Base-by-base conservation (phyloP, 2,329 filamentous ascomycete species). In the Beauveria medogensis region DNA sequence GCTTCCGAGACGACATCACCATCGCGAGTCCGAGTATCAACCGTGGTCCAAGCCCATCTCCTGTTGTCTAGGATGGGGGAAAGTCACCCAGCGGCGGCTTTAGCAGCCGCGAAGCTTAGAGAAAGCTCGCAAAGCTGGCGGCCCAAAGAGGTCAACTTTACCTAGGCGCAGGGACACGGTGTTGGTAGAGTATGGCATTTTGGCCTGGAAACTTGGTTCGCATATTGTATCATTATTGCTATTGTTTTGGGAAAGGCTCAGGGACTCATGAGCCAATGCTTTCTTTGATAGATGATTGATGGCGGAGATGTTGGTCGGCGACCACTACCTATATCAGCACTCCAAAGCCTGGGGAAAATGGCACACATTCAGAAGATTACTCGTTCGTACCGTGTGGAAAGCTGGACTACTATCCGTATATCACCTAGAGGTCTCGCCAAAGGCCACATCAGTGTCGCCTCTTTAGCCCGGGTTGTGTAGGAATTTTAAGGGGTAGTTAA, bases 61-160 rank as follows among this genome's bases (percentile, higher is more conserved):
- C 28, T 63, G 6, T 60, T 63, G 20, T 43, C 55, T 2, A 55
- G 57, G 28, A 63, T 63, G 62, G 50, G 44, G 2, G 56, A 47
- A 5, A 55, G 24, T 3, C 59, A 63, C 22, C 46, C 43, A 14
- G 50, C 54, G 3, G 55, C 60, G 10, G 22, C 37, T 10, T 20
- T 55, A 3, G 61, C 56, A 2, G 56, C 59, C 16, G 22, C 30
- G 16, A 57, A 57, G 4, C 28, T 57, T 9, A 3, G 8, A 9
- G 44, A 57, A 30, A 50, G 30, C 10, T 37, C 34, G 34, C 2
- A 18, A 6, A 20, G 5, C 5, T 57, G 20, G 30, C 30, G 24
- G 7, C 40, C 54, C 8, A 6, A 18, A 20, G 41, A 16, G 5
- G 41, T 24, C 20, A 41, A 6, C 4, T 22, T 20, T 34, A 18